These are phyloP conservation scores for Solanum chmielewskii DNA, from an alignment of 257 asterid species.

Conservation along the genomic window DNA sequence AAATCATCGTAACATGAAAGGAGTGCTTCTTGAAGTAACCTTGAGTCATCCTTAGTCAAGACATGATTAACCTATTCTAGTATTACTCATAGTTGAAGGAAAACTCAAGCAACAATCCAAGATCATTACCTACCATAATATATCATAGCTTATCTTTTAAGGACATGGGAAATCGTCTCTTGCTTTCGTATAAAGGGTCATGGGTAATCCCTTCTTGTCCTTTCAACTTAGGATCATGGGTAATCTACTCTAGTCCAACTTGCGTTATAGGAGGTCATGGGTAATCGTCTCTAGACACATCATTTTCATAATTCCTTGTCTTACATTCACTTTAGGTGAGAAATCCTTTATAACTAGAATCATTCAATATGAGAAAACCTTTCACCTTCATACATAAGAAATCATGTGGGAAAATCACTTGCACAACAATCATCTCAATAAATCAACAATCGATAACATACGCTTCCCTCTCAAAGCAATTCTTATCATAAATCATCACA, in stretches of 20 bases:
- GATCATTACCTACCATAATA: not conserved
- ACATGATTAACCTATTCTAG: not conserved
- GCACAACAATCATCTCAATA: not conserved
- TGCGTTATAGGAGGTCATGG: not conserved
- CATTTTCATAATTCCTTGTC: not conserved
- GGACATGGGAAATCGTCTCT: not conserved
- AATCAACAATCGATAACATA: not conserved
- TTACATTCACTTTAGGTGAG: not conserved
- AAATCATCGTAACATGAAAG: not conserved
- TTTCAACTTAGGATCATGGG: not conserved
- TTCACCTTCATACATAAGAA: not conserved
- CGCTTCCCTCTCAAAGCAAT: not conserved
- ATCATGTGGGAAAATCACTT: not conserved
- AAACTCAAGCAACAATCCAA: not conserved
- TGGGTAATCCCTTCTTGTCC: too few species aligned
- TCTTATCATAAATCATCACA: not conserved
- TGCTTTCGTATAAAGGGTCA: not conserved
- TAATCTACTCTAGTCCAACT: not conserved
- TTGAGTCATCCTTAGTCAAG: not conserved
- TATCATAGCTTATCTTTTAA: not conserved
- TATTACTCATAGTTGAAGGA: not conserved
- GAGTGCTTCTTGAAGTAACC: not conserved
- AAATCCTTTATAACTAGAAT: not conserved
- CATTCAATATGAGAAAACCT: not conserved
- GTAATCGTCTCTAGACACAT: not conserved